A percentile compares a stretch with the other conserved stretches of the same genome.
Evolutionary conservation across 345 rosid species (phyloP).

Genomic region (Brassica rapa): DNA sequence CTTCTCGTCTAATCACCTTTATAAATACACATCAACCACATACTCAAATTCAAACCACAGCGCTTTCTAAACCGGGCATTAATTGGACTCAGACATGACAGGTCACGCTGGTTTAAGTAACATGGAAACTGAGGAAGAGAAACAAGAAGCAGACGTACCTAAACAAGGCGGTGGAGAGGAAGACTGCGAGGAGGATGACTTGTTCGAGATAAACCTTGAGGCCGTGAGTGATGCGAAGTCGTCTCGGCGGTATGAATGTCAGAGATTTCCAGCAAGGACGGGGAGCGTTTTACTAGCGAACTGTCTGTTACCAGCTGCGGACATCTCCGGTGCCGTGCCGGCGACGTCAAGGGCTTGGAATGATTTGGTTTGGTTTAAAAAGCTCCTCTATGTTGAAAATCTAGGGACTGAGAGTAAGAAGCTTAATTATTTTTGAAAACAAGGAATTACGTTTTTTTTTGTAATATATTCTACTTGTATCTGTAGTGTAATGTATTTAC

Average conservation of each 20-base stretch:
- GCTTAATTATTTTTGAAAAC: background rate
- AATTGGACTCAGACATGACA: slow-evolving; percentile 26
- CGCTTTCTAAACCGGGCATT: slow-evolving; percentile 7
- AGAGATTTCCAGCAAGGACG: slow-evolving; percentile 26
- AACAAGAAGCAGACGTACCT: slow-evolving; percentile 6
- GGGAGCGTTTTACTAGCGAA: slow-evolving; percentile 7
- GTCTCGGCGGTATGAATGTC: slow-evolving; percentile 5
- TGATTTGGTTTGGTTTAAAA: slow-evolving; percentile 19
- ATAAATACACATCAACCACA: slow-evolving; percentile 20
- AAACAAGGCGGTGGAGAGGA: background rate
- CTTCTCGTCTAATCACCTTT: slow-evolving; percentile 9
- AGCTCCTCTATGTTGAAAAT: background rate
- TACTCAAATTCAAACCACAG: background rate
- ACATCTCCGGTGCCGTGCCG: slow-evolving; percentile 28
- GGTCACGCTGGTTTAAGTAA: slow-evolving; percentile 12
- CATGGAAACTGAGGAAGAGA: slow-evolving; percentile 2
- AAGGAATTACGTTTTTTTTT: background rate
- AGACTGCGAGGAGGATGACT: slow-evolving; percentile 32
- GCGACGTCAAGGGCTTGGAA: slow-evolving; percentile 18
- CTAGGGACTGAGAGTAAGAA: background rate
- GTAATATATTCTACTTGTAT: background rate
- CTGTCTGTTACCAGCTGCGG: slow-evolving; percentile 32
- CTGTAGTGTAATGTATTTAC: background rate
- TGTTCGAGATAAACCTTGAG: slow-evolving; percentile 38
- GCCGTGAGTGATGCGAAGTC: background rate